These are phyloP conservation scores for Gossypium lobatum DNA, from an alignment of 441 rosid species.

Conservation along the genomic window DNA sequence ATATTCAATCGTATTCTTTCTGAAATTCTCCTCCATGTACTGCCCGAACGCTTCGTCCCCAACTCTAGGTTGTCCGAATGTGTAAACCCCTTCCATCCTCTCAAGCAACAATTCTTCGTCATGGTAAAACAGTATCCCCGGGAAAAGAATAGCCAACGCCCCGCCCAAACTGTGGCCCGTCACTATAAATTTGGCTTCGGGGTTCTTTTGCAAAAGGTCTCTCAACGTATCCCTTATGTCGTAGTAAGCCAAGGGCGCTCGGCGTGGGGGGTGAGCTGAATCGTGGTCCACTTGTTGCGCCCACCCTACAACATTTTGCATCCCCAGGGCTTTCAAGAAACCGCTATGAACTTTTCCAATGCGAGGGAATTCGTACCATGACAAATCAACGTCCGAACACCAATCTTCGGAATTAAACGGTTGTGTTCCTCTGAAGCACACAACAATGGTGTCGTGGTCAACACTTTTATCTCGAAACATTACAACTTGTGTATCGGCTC, in stretches of 20 bases:
- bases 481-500: slow-evolving; percentile 37
- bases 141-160: slow-evolving; percentile 51
- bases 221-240: slow-evolving; percentile 36
- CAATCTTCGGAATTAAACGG: slow-evolving; percentile 43
- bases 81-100: slow-evolving; percentile 55
- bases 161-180: slow-evolving; percentile 74
- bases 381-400: slow-evolving; percentile 51
- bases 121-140: slow-evolving; percentile 46
- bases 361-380: slow-evolving; percentile 42
- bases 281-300: slow-evolving; percentile 19
- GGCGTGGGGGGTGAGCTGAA: background rate
- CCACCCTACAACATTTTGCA: slow-evolving; percentile 32
- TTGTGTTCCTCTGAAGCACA: slow-evolving; percentile 9
- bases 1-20: slow-evolving; percentile 28
- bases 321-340: slow-evolving; percentile 55
- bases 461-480: slow-evolving; percentile 25
- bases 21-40: slow-evolving; percentile 37
- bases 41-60: slow-evolving; percentile 49
- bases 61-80: slow-evolving; percentile 72
- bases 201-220: slow-evolving; percentile 23
- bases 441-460: slow-evolving; percentile 17
- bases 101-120: slow-evolving; percentile 35
- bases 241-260: slow-evolving; percentile 40
- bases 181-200: slow-evolving; percentile 34
- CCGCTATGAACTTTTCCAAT: slow-evolving; percentile 48